Conservation (phyloP, 768 basidiomycete species). For the Boletus rex-veris region DNA sequence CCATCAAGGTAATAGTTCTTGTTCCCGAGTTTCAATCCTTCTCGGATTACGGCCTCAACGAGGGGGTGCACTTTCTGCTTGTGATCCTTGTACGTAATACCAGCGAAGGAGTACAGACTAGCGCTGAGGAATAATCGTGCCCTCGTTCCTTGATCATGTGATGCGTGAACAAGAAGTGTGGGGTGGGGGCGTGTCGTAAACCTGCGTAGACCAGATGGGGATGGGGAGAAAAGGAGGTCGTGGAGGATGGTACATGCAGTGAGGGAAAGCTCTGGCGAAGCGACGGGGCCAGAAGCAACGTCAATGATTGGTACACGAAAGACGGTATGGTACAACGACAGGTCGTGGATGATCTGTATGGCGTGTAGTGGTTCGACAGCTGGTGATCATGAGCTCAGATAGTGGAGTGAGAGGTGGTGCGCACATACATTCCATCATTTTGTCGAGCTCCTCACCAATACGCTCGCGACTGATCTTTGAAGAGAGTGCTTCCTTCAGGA, state of each 20-base stretch:
- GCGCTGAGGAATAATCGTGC: slow-evolving; percentile 78
- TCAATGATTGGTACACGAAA: slow-evolving; percentile 54
- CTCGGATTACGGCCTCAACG: slow-evolving; percentile 69
- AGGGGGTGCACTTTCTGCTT: slow-evolving; percentile 61
- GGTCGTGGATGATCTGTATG: slow-evolving; percentile 67
- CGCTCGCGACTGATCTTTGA: slow-evolving; percentile 88
- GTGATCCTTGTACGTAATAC: slow-evolving; percentile 53
- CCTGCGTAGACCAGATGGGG: slow-evolving; percentile 9
- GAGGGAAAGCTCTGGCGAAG: slow-evolving; percentile 43
- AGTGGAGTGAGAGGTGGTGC: background rate
- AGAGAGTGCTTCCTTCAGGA: slow-evolving; percentile 54
- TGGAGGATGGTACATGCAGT: slow-evolving; percentile 59
- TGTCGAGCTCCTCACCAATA: slow-evolving; percentile 86
- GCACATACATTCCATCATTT: slow-evolving; percentile 83
- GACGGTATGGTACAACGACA: slow-evolving; percentile 67
- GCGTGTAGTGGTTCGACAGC: slow-evolving; percentile 73
- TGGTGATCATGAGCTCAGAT: slow-evolving; percentile 29
- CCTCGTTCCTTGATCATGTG: slow-evolving; percentile 31
- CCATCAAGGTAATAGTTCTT: slow-evolving; percentile 78
- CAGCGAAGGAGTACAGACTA: slow-evolving; percentile 67
- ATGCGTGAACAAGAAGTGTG: slow-evolving; percentile 34
- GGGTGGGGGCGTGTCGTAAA: slow-evolving; percentile 30
- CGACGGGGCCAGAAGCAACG: slow-evolving; percentile 44
- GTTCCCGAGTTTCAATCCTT: slow-evolving; percentile 79
- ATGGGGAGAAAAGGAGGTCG: slow-evolving; percentile 37